phyloP scores from a whole-genome alignment of 768 basidiomycete species.

The Tubosaeta sp. region DNA sequence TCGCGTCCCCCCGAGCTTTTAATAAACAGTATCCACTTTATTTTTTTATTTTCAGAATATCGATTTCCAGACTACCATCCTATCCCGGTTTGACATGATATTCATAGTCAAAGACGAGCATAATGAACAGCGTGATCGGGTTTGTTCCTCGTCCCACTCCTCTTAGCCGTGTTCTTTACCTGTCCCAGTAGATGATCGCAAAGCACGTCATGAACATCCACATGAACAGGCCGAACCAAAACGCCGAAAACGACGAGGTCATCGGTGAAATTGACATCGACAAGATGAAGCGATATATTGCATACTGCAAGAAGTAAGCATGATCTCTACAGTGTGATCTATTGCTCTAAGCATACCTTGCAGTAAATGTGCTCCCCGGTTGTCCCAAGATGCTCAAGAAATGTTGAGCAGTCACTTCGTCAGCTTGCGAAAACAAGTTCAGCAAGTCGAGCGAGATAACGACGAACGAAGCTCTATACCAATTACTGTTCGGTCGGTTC shows the following conservation, averaged over 20 bases:
- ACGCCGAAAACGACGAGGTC: slow-evolving; percentile 54
- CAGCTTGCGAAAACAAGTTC: slow-evolving; percentile 85
- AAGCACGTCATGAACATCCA: slow-evolving; percentile 99
- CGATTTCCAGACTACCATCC: slow-evolving; percentile 95
- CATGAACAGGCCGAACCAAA: slow-evolving; percentile 83
- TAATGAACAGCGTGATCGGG: slow-evolving; percentile 88
- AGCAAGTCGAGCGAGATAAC: slow-evolving; percentile 93
- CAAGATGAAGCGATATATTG: slow-evolving; percentile 97
- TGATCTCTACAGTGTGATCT: not conserved
- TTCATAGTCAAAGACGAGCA: slow-evolving; percentile 99
- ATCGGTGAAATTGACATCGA: slow-evolving; percentile 92
- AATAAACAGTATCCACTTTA: not conserved
- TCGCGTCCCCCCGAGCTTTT: not conserved
- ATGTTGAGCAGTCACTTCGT: slow-evolving; percentile 97
- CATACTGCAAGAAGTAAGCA: slow-evolving; percentile 88
- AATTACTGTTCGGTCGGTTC: slow-evolving; percentile 86
- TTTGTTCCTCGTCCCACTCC: slow-evolving; percentile 31
- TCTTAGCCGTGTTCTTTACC: not conserved
- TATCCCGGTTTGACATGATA: slow-evolving; percentile 99
- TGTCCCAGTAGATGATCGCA: slow-evolving; percentile 72
- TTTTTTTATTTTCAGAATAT: slow-evolving; percentile 57
- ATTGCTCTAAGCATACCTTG: not conserved
- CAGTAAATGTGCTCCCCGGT: slow-evolving; percentile 94
- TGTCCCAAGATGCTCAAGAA: slow-evolving; percentile 92
- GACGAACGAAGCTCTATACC: slow-evolving; percentile 98